Conservation (phyloP, 108 stramenopile species). For the Cyclotella kingstonii region DNA sequence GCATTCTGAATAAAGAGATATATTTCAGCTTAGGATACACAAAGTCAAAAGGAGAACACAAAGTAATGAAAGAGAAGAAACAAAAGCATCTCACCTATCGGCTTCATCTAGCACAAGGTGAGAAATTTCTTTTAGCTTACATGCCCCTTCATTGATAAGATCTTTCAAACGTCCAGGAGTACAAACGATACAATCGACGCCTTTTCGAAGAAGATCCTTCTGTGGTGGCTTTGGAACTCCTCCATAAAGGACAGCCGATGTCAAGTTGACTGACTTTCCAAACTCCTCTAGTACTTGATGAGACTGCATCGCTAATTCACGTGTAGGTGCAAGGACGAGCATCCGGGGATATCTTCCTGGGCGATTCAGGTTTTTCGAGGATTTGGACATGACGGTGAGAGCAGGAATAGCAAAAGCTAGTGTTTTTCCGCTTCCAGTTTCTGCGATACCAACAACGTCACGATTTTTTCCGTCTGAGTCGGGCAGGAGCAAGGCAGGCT, state of each 20-base stretch:
- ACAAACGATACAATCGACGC: constrained; percentile 90
- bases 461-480: constrained; percentile 44
- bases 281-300: constrained; percentile 90
- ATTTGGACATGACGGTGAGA: constrained; percentile 64
- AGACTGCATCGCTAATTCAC: constrained; percentile 98
- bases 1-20: constrained; percentile 8
- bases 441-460: constrained; percentile 92
- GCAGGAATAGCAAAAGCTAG: constrained; percentile 93
- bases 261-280: constrained; percentile 70
- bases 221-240: constrained; percentile 95
- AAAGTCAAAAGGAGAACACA: constrained; percentile 23
- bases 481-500: constrained; percentile 36
- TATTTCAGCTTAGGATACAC: background rate
- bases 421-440: constrained; percentile 89
- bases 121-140: constrained; percentile 72
- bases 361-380: constrained; percentile 16
- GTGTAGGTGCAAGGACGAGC: constrained; percentile 96
- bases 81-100: constrained; percentile 75
- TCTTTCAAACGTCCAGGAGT: constrained; percentile 97
- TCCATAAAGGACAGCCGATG: constrained; percentile 90
- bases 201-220: constrained; percentile 59
- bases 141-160: constrained; percentile 84
- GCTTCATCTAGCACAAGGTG: constrained; percentile 96
- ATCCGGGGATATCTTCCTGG: constrained; percentile 71
- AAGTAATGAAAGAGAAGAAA: too few species aligned